Conservation (phyloP, 1,139 yeast genomes). For the Hanseniaspora uvarum region DNA sequence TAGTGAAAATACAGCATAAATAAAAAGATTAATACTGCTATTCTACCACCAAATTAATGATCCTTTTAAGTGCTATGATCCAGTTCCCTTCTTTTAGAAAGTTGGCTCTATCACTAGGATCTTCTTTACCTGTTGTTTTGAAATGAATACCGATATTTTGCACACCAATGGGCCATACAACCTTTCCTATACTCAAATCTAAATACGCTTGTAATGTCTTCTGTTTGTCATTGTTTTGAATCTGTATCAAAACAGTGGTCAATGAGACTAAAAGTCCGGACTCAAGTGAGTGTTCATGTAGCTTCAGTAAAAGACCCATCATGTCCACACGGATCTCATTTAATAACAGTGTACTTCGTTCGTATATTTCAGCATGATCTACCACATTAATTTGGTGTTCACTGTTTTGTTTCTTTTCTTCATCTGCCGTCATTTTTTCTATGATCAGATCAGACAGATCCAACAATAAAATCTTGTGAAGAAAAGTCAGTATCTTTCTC, state of each 20-base stretch:
- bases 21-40: too few relatives aligned
- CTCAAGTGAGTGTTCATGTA: constrained; percentile 42
- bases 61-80: constrained; percentile 64
- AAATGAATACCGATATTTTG: constrained; percentile 71
- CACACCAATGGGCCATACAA: constrained; percentile 90
- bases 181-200: constrained; percentile 73
- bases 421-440: constrained; percentile 22
- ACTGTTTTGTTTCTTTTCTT: constrained; percentile 17
- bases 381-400: not conserved
- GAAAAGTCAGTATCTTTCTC: constrained; percentile 19
- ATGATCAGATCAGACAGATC: constrained; percentile 16
- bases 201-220: constrained; percentile 62
- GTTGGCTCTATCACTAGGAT: constrained; percentile 41
- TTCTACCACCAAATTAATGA: constrained; percentile 47
- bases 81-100: constrained; percentile 73
- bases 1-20: too few relatives aligned
- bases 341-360: constrained; percentile 38
- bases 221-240: constrained; percentile 46
- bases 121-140: constrained; percentile 45
- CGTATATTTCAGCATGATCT: constrained; percentile 28
- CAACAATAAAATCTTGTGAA: constrained; percentile 26
- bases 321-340: constrained; percentile 53
- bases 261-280: constrained; percentile 45
- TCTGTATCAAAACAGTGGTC: constrained; percentile 47
- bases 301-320: constrained; percentile 48